Evolutionary conservation across 805 yeast species (phyloP).

Genomic region (Teunomyces tritomae): DNA sequence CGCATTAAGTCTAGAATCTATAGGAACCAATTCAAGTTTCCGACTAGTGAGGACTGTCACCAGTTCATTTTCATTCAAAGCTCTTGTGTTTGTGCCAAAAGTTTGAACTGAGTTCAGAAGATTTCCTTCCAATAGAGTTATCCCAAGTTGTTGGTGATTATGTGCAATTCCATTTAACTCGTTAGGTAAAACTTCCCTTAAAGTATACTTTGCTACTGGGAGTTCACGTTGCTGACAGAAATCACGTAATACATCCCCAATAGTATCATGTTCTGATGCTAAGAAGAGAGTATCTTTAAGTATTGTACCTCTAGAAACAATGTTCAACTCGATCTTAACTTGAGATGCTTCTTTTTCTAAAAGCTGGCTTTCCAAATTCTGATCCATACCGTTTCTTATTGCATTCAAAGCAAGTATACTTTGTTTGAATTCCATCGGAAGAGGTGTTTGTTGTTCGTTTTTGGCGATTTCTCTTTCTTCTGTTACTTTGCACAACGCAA

Average conservation of each 20-base stretch:
- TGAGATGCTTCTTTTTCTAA: neutral
- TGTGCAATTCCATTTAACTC: neutral
- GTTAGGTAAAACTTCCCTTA: constrained; percentile 18
- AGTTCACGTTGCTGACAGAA: constrained; percentile 30
- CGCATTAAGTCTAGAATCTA: neutral
- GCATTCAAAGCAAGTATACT: constrained; percentile 4
- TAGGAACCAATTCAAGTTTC: constrained; percentile 19
- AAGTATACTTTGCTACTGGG: constrained; percentile 23
- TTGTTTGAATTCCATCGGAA: constrained; percentile 40
- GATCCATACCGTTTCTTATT: neutral
- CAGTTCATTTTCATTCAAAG: constrained; percentile 8
- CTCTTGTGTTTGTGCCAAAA: neutral
- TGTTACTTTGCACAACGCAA: constrained; percentile 67
- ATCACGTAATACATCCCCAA: constrained; percentile 23
- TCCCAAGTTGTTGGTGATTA: constrained; percentile 1
- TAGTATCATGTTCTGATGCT: constrained; percentile 10
- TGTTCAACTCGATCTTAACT: neutral
- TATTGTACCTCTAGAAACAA: neutral
- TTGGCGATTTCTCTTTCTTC: constrained; percentile 40
- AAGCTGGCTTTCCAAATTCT: neutral
- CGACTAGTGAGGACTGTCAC: constrained; percentile 12
- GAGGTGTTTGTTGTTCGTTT: constrained; percentile 56
- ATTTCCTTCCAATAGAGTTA: neutral
- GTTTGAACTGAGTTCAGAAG: neutral
- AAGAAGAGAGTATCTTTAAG: neutral